Conservation (phyloP, 129 eudicot species). For the Pittosporum tobira region DNA sequence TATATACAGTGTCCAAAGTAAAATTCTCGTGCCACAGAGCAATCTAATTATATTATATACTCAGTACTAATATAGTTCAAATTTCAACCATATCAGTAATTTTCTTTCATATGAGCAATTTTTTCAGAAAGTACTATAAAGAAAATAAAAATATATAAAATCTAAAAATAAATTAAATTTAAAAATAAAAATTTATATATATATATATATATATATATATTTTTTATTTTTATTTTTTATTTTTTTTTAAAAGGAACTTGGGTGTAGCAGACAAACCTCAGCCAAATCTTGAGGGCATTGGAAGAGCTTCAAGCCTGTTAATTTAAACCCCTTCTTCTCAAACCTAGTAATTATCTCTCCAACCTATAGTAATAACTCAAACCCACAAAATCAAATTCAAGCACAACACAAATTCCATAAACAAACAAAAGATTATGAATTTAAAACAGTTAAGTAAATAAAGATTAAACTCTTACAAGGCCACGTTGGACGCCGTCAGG, state of each 20-base stretch:
- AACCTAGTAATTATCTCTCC: constrained; percentile 95
- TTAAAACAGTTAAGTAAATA: not conserved
- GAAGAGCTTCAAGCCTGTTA: constrained; percentile 86
- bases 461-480: constrained; percentile 43
- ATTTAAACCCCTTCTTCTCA: constrained; percentile 94
- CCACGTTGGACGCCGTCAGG: constrained; percentile 99
- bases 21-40: not conserved
- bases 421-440: not conserved
- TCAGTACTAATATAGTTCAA: too few species aligned
- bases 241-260: too few species aligned
- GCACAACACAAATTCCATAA: constrained; percentile 4
- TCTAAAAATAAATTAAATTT: too few species aligned
- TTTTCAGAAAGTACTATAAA: not conserved
- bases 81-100: too few species aligned
- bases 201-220: too few species aligned
- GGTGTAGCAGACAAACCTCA: constrained; percentile 43
- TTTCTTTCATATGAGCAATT: too few species aligned
- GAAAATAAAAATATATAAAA: not conserved
- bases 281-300: constrained; percentile 83
- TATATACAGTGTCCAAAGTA: not conserved
- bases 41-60: not conserved
- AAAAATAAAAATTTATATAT: too few species aligned
- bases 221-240: too few species aligned
- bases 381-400: too few species aligned
- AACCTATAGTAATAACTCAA: constrained; percentile 36